Evolutionary conservation across 139 green algal species (phyloP).

Genomic region (Micromonas pusilla): DNA sequence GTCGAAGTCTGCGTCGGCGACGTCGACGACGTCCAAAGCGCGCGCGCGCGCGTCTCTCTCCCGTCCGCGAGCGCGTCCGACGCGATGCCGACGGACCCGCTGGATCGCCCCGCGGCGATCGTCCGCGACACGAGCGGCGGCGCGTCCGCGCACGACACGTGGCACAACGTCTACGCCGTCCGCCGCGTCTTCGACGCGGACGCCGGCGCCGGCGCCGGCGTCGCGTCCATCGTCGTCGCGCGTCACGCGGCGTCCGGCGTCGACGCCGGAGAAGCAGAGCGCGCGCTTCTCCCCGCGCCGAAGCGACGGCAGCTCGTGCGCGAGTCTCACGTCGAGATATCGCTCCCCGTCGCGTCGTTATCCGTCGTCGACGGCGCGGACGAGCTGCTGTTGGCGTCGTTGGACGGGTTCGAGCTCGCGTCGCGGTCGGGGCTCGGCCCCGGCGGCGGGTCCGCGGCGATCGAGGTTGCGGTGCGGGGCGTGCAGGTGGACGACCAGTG

Average conservation of each 20-base stretch:
- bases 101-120: too few species aligned
- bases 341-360: constrained; percentile 88
- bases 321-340: constrained; percentile 61
- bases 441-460: constrained; percentile 92
- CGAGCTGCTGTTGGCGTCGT: constrained; percentile 97
- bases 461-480: constrained; percentile 80
- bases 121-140: too few species aligned
- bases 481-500: constrained; percentile 82
- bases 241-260: neutral
- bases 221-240: neutral
- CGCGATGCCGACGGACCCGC: too few species aligned
- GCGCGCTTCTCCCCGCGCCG: neutral
- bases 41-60: too few species aligned
- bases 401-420: constrained; percentile 92
- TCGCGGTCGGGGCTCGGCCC: constrained; percentile 80
- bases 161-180: neutral
- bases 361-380: constrained; percentile 66
- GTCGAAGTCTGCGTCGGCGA: too few species aligned
- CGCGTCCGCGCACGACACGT: too few species aligned
- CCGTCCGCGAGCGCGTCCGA: too few species aligned
- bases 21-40: too few species aligned
- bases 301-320: neutral
- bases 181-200: neutral
- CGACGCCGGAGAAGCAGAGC: neutral
- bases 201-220: too few species aligned